These are phyloP conservation scores for Geosmithia putterillii DNA, from an alignment of 2,329 filamentous ascomycete species.

Conservation along the genomic window DNA sequence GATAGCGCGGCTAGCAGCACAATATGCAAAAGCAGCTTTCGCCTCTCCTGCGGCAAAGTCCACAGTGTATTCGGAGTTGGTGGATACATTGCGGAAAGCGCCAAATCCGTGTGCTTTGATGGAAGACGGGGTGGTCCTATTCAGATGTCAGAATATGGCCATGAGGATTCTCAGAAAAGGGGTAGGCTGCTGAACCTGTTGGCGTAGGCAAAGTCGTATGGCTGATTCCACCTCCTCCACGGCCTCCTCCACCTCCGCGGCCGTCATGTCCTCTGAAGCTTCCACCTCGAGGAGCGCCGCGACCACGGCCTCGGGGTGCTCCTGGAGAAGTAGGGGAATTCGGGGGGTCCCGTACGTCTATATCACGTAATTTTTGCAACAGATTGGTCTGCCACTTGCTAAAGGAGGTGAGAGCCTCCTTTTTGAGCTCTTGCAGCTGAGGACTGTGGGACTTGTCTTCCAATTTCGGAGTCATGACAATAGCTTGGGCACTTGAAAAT, in stretches of 20 bases:
- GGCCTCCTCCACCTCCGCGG: slow-evolving; percentile 17
- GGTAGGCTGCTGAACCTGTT: slow-evolving; percentile 16
- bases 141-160: slow-evolving; percentile 8
- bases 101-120: slow-evolving; percentile 30
- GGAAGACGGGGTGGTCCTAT: slow-evolving; percentile 25
- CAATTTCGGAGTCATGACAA: slow-evolving; percentile 16
- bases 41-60: slow-evolving; percentile 45
- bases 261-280: slow-evolving; percentile 14
- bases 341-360: slow-evolving; percentile 36
- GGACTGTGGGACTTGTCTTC: slow-evolving; percentile 23
- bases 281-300: slow-evolving; percentile 12
- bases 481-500: slow-evolving; percentile 11
- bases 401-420: slow-evolving; percentile 58
- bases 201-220: slow-evolving; percentile 17
- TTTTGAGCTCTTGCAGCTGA: slow-evolving; percentile 53
- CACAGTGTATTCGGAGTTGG: slow-evolving; percentile 50
- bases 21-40: slow-evolving; percentile 57
- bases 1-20: slow-evolving; percentile 63
- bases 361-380: slow-evolving; percentile 56
- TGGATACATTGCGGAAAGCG: slow-evolving; percentile 38
- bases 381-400: slow-evolving; percentile 69
- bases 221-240: too few relatives aligned
- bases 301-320: slow-evolving; percentile 20
- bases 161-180: slow-evolving; percentile 1
- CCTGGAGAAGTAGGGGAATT: slow-evolving; percentile 6